Conservation (phyloP, 225 moss, liverwort and hornwort genomes). For the Asterella californica region DNA sequence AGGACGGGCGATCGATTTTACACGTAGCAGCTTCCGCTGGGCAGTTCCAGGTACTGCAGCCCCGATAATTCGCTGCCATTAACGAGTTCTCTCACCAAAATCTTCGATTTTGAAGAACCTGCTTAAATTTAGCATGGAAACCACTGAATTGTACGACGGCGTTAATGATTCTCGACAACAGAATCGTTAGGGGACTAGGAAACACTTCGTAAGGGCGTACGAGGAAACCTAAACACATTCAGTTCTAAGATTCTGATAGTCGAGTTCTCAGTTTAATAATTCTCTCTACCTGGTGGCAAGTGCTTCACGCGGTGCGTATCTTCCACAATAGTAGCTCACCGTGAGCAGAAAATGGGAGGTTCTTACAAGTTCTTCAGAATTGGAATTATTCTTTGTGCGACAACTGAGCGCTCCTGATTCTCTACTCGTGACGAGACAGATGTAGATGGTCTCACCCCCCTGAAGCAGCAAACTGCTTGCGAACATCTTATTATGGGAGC, state of each 20-base stretch:
- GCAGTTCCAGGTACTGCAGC: slow-evolving; percentile 31
- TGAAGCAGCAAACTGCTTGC: not conserved
- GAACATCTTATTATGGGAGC: not conserved
- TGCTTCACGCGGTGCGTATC: not conserved
- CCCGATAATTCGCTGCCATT: not conserved
- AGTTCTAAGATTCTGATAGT: not conserved
- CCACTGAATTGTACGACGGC: not conserved
- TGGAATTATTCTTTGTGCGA: not conserved
- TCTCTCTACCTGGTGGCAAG: not conserved
- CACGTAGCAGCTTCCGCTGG: slow-evolving; percentile 80
- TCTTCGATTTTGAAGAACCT: too few relatives aligned
- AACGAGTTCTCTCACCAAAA: not conserved
- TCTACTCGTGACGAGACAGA: not conserved
- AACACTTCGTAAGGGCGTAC: not conserved
- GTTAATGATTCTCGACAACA: not conserved
- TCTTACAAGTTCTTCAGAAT: not conserved
- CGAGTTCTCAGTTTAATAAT: not conserved
- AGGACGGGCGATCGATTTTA: slow-evolving; percentile 76
- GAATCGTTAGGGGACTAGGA: not conserved
- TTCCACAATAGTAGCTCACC: not conserved
- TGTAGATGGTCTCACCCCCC: not conserved
- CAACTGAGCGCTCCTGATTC: not conserved
- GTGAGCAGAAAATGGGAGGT: not conserved
- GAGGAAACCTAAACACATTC: not conserved
- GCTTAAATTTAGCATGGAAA: not conserved